phyloP scores from a whole-genome alignment of 1,139 yeast species.

The Pneumocystis canis region DNA sequence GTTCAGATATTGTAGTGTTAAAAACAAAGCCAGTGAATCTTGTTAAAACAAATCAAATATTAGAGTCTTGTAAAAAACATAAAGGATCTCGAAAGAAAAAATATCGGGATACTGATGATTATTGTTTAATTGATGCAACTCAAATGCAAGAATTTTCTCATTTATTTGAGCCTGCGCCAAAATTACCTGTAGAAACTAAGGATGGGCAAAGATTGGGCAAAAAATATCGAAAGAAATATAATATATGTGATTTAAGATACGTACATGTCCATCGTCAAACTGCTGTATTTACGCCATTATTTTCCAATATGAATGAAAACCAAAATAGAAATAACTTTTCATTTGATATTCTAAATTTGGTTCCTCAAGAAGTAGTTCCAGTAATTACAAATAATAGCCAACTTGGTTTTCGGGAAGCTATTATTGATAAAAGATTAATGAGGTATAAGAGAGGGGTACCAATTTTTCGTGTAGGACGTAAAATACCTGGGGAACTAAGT shows the following conservation, averaged over 20 bases:
- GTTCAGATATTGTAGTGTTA: background rate
- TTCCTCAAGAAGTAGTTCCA: background rate
- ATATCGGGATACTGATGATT: background rate
- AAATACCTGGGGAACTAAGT: constrained; percentile 5
- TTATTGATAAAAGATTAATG: background rate
- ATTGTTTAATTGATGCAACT: background rate
- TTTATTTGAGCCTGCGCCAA: background rate
- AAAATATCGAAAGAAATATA: background rate
- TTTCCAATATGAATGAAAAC: background rate
- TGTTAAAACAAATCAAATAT: background rate
- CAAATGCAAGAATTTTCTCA: background rate
- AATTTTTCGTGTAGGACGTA: background rate
- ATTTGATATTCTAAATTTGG: background rate
- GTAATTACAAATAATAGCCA: background rate
- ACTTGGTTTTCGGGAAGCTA: background rate
- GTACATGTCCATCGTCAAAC: background rate
- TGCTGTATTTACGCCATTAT: background rate
- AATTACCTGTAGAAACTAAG: background rate
- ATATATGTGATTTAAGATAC: background rate
- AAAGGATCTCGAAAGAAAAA: background rate
- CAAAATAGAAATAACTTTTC: background rate
- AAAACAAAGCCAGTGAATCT: background rate
- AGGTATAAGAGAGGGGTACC: background rate
- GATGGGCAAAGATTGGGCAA: background rate
- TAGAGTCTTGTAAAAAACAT: background rate